These are phyloP conservation scores for Lomentospora prolificans DNA, from an alignment of 2,329 filamentous ascomycete species.

Conservation along the genomic window DNA sequence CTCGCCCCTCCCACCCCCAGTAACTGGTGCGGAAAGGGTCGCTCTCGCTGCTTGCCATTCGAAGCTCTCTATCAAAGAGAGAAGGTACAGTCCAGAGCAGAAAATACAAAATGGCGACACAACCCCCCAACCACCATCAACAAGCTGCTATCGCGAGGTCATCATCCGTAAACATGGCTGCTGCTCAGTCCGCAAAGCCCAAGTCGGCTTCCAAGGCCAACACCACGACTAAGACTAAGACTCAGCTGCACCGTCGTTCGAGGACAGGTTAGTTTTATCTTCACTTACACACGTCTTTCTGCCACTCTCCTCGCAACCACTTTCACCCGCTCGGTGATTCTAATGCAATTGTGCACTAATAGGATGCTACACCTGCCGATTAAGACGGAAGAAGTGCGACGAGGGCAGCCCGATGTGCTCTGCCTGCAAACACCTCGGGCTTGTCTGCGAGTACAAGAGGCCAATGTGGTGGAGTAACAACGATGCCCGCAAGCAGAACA, in stretches of 20 bases:
- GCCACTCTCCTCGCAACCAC: background rate
- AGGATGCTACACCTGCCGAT: conserved; percentile 61
- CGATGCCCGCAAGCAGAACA: conserved; percentile 74
- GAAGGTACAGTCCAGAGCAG: background rate
- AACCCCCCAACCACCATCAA: conserved; percentile 50
- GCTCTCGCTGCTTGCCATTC: conserved; percentile 10
- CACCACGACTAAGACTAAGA: conserved; percentile 52
- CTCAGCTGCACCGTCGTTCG: conserved; percentile 88
- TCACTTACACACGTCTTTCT: conserved; percentile 4
- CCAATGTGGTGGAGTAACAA: conserved; percentile 97
- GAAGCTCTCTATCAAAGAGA: background rate
- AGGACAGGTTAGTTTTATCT: conserved; percentile 62
- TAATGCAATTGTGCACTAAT: conserved; percentile 10
- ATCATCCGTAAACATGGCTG: conserved; percentile 47
- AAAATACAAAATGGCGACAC: conserved; percentile 50
- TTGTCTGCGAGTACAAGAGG: conserved; percentile 91
- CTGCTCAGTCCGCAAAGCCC: conserved; percentile 47
- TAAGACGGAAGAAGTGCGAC: conserved; percentile 61
- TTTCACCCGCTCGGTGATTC: conserved; percentile 19
- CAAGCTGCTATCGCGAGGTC: conserved; percentile 27
- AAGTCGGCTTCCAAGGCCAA: conserved; percentile 46
- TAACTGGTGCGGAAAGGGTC: conserved; percentile 8
- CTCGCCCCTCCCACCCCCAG: conserved; percentile 10
- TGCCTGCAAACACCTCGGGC: conserved; percentile 63
- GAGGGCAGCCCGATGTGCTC: conserved; percentile 53